These are phyloP conservation scores for Pyrenochaeta sp. DNA, from an alignment of 2,329 filamentous ascomycete species.

Conservation along the genomic window DNA sequence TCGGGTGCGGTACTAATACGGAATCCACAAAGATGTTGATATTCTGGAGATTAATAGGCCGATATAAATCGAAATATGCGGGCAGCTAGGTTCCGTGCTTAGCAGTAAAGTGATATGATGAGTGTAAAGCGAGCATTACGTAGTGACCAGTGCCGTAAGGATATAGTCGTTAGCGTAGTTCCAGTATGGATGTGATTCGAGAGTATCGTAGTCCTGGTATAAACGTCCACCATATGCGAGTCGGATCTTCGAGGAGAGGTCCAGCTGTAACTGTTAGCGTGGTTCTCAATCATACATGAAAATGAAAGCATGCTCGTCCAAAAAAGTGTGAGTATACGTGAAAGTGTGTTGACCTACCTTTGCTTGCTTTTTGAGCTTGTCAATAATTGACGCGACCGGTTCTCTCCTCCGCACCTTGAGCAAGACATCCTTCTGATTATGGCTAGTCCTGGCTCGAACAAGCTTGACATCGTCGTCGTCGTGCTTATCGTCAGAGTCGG, in stretches of 20 bases:
- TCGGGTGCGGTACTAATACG: no score
- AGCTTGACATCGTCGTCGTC: conserved; percentile 34
- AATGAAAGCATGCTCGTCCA: background rate
- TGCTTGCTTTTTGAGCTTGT: conserved; percentile 70
- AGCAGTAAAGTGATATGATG: no score
- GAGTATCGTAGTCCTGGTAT: conserved; percentile 71
- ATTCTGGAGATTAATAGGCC: no score
- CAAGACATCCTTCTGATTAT: conserved; percentile 48
- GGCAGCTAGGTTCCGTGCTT: no score
- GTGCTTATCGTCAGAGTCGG: conserved; percentile 29
- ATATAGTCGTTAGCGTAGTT: conserved; percentile 58
- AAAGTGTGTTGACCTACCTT: no score
- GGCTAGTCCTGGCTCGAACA: conserved; percentile 49
- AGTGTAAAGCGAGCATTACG: background rate
- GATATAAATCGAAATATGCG: no score
- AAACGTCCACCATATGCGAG: conserved; percentile 85
- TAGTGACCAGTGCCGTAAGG: conserved; percentile 14
- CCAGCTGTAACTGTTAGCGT: conserved; percentile 54
- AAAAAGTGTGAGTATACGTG: no score
- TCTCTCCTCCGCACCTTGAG: conserved; percentile 54
- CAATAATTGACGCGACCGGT: conserved; percentile 69
- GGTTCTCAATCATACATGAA: background rate
- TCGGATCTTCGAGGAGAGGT: conserved; percentile 67
- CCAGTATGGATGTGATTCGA: conserved; percentile 75
- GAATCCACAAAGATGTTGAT: no score